A percentile compares a stretch with the other conserved stretches of the same genome.
These are phyloP conservation scores for Sutorius eximius DNA, from an alignment of 1,284 basidiomycete species.

Conservation along the genomic window DNA sequence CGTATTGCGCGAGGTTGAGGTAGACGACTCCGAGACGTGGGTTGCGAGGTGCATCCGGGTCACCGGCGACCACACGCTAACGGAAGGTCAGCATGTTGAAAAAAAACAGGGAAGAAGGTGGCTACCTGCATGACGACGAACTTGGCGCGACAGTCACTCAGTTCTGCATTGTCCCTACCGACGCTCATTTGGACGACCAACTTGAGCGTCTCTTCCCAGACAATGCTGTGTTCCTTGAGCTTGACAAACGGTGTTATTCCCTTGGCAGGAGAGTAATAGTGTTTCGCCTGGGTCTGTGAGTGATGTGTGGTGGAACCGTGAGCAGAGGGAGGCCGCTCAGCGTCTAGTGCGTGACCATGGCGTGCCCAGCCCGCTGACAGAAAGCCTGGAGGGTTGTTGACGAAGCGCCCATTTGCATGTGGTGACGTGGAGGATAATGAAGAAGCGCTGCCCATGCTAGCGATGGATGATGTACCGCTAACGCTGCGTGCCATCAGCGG, in stretches of 20 bases:
- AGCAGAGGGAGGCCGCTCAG: neutral
- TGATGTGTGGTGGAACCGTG: slow-evolving; percentile 1
- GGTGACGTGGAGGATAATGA: slow-evolving; percentile 18
- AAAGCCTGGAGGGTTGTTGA: slow-evolving; percentile 14
- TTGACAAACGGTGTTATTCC: slow-evolving; percentile 57
- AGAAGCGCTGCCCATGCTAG: slow-evolving; percentile 20
- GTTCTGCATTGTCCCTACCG: slow-evolving; percentile 42
- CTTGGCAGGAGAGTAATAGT: slow-evolving; percentile 41
- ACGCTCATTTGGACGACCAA: slow-evolving; percentile 64
- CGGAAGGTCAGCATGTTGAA: neutral
- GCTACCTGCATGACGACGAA: slow-evolving; percentile 63
- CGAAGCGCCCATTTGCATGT: neutral
- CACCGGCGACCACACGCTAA: slow-evolving; percentile 51
- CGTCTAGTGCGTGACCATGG: slow-evolving; percentile 10
- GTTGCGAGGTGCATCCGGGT: slow-evolving; percentile 51
- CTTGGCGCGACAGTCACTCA: slow-evolving; percentile 62
- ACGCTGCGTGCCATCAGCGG: slow-evolving; percentile 15
- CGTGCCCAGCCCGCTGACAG: slow-evolving; percentile 30
- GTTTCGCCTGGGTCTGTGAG: slow-evolving; percentile 13
- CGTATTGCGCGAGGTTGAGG: slow-evolving; percentile 78
- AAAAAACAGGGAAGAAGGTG: neutral
- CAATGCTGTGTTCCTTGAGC: slow-evolving; percentile 60
- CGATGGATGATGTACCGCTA: slow-evolving; percentile 27
- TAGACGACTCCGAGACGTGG: slow-evolving; percentile 64
- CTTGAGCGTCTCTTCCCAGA: slow-evolving; percentile 57